phyloP scores from a whole-genome alignment of 2,329 filamentous ascomycete species.

The Arachnopeziza araneosa region DNA sequence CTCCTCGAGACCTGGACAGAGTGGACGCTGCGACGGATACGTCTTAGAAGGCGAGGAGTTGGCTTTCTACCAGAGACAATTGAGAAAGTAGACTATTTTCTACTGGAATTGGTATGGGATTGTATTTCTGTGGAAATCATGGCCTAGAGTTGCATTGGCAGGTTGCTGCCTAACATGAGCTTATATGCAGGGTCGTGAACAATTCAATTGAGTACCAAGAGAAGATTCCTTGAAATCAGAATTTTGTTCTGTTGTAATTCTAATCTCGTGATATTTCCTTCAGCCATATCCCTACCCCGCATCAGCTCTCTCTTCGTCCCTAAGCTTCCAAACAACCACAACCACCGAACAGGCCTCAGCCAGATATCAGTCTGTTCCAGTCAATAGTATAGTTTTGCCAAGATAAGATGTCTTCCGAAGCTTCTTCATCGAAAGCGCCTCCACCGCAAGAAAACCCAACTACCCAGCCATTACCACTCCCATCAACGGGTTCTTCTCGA shows the following conservation, averaged over 20 bases:
- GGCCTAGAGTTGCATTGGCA: constrained; percentile 25
- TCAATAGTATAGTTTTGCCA: neutral
- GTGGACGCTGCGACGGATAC: constrained; percentile 93
- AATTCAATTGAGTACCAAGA: constrained; percentile 25
- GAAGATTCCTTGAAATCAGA: neutral
- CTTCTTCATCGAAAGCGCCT: neutral
- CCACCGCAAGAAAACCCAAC: neutral
- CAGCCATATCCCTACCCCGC: neutral
- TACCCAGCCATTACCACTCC: constrained; percentile 8
- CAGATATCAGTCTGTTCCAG: no score
- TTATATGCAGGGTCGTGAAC: constrained; percentile 16
- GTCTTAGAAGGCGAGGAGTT: constrained; percentile 99
- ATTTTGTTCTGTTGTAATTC: neutral
- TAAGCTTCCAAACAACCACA: neutral
- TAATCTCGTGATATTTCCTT: neutral
- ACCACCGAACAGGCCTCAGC: no score
- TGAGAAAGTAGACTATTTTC: constrained; percentile 77
- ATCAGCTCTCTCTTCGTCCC: neutral
- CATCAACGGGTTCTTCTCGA: constrained; percentile 10
- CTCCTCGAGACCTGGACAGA: constrained; percentile 91
- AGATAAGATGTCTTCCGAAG: constrained; percentile 6
- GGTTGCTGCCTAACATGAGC: constrained; percentile 15
- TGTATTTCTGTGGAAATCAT: constrained; percentile 27
- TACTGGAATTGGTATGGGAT: constrained; percentile 21
- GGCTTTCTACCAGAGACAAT: constrained; percentile 99